Base-by-base conservation (phyloP, 1,284 basidiomycete genomes). In the Singerocomus rubriflavus region DNA sequence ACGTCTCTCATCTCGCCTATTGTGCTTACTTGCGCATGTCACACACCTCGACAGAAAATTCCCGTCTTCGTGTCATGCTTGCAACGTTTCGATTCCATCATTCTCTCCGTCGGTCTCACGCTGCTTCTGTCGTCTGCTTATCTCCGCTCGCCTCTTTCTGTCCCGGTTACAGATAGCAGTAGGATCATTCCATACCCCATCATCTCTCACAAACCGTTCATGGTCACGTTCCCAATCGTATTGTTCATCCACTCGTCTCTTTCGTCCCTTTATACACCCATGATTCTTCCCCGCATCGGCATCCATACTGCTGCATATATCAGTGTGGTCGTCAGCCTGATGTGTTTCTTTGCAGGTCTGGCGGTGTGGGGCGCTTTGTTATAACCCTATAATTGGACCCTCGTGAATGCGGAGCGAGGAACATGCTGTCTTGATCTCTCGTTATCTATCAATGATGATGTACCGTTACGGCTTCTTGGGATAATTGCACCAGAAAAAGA, bases 41-140 rank as follows among this genome's bases (percentile, higher is more conserved):
- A 67, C 49, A 14, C 39, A 17, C 46, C 30, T 29, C 6, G 35
- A 38, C 59, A 88, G 85, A 75, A 74, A 58, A 87, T 91, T 27
- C 88, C 88, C 2, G 81, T 87, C 13, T 86, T 89, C 61, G 76
- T 91, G 27, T 79, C 82, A 6, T 85, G 81, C 61, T 73, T 91
- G 43, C 84, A 88, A 63, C 79, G 88, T 48, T 68, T 88, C 55
- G 86, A 88, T 65, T 78, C 82, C 4, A 76, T 88, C 54, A 64
- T 89, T 6, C 75, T 88, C 44, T 81, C 85, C 5, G 62, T 89
- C 25, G 87, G 85, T 5, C 71, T 82, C 50, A 81, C 75, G 33
- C 80, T 91, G 40, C 70, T 87, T 39, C 67, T 89, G 32, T 77
- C 84, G 10, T 75, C 79, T 31, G 76, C 81, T 10, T 88, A 85